Evolutionary conservation across 2,329 filamentous ascomycete genomes (phyloP), one percentile per base, ranked within the genome.

Genomic region (Tolypocladium sp.): DNA sequence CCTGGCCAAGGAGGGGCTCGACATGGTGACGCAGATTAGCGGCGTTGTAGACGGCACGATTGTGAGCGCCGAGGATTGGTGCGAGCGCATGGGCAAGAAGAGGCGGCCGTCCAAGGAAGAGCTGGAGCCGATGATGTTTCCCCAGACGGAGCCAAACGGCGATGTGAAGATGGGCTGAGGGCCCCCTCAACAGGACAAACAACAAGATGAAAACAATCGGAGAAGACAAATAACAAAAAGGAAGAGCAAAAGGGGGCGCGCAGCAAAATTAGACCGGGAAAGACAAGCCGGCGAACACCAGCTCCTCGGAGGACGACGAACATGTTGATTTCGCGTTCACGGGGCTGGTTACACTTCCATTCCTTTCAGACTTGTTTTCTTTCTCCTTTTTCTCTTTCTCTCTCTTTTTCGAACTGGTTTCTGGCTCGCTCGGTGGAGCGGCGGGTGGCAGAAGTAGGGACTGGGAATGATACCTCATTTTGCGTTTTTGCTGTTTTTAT

Each of bases 21-120:
- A 97, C 66, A 96, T 97, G 88, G 92, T 97, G 81, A 83, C 86
- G 1, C 92, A 97, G 71, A 91, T 99, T 56, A 94, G 87, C 46
- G 86, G 87, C 6, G 90, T 97, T 2, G 82, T 97, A 10, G 90
- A 95, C 65, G 89, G 91, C 57, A 97, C 94, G 0, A 89, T 97
- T 57, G 83, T 90, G 58, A 94, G 90, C 66, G 94, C 94, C 0
- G 93, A 97, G 73, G 85, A 88, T 66, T 97, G 94, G 94, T 90
- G 93, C 64, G 89, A 92, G 60, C 81, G 87, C 25, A 78, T 96
- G 60, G 90, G 89, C 38, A 74, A 71, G 65, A 70, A 65, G 63
- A 64, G 67, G 58, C 62, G 60, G 15, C 63, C 67, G 15, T 63
- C 65, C 37, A 63, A 65, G 8, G 69, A 69, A 15, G 66, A 70